phyloP scores from a whole-genome alignment of 139 green algal species.

The Chlorella sp. region DNA sequence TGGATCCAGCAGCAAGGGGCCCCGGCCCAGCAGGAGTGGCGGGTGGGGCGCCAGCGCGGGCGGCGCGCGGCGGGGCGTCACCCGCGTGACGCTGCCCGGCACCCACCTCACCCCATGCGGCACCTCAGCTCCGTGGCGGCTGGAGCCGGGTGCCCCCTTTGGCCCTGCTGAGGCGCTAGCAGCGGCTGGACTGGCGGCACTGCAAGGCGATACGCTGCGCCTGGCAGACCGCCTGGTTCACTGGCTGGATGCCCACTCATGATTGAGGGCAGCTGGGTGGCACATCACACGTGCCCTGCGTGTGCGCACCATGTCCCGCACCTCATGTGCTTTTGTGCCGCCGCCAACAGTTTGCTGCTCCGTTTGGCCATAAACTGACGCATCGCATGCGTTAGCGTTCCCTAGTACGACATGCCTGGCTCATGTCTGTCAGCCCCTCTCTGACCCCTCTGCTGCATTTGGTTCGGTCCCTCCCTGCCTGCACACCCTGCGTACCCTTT shows the following conservation, averaged over 20 bases:
- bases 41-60: neutral
- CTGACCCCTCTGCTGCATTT: no score
- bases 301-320: no score
- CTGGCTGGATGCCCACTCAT: neutral
- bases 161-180: conserved; percentile 29
- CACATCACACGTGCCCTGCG: no score
- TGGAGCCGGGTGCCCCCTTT: conserved; percentile 1
- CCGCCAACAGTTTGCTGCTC: no score
- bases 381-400: no score
- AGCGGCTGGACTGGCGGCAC: neutral
- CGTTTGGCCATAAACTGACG: no score
- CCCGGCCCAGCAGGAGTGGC: neutral
- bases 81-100: neutral
- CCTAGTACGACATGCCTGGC: no score
- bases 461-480: no score
- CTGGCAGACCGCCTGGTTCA: conserved; percentile 1
- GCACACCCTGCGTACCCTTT: no score
- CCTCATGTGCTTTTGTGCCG: no score
- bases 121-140: neutral
- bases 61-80: neutral
- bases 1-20: neutral
- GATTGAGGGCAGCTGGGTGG: no score
- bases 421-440: no score
- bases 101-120: conserved; percentile 30
- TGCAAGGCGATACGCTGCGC: conserved; percentile 8